These are phyloP conservation scores for Trichophyton simii DNA, from an alignment of 2,329 filamentous ascomycete genomes.

Conservation along the genomic window DNA sequence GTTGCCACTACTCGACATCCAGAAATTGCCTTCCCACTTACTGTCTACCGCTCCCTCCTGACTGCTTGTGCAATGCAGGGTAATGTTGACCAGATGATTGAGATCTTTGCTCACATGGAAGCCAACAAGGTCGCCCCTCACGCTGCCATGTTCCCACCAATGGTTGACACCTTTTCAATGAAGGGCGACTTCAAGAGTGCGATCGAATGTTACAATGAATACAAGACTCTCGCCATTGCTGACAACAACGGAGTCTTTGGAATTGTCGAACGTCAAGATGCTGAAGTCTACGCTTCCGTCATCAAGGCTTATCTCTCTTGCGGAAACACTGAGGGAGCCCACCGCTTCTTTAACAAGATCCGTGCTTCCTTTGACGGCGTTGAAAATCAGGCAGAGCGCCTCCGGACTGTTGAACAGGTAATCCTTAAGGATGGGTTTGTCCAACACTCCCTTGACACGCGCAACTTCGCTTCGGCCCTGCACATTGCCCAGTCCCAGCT, in stretches of 20 bases:
- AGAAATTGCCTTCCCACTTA: conserved; percentile 56
- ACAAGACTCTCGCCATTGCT: conserved; percentile 74
- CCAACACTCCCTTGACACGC: conserved; percentile 58
- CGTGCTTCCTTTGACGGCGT: conserved; percentile 42
- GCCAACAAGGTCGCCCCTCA: conserved; percentile 58
- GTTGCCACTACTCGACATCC: conserved; percentile 53
- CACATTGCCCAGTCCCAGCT: conserved; percentile 51
- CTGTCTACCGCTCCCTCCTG: conserved; percentile 76
- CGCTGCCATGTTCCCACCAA: conserved; percentile 72
- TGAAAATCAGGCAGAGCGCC: conserved; percentile 43
- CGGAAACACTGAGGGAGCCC: conserved; percentile 65
- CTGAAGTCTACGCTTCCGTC: conserved; percentile 78
- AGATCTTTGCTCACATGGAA: conserved; percentile 87
- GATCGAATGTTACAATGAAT: conserved; percentile 91
- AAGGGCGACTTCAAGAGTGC: conserved; percentile 73
- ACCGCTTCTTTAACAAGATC: conserved; percentile 76
- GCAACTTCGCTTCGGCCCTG: conserved; percentile 61
- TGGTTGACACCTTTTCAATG: conserved; percentile 87
- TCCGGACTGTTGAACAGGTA: conserved; percentile 54
- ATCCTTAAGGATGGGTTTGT: conserved; percentile 66
- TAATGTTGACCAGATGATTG: conserved; percentile 75
- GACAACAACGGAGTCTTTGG: conserved; percentile 62
- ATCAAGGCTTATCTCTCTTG: conserved; percentile 79
- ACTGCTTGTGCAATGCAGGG: conserved; percentile 74
- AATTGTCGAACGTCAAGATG: conserved; percentile 61